Base-by-base conservation (phyloP, 441 rosid species). In the Populus tomentosa region DNA sequence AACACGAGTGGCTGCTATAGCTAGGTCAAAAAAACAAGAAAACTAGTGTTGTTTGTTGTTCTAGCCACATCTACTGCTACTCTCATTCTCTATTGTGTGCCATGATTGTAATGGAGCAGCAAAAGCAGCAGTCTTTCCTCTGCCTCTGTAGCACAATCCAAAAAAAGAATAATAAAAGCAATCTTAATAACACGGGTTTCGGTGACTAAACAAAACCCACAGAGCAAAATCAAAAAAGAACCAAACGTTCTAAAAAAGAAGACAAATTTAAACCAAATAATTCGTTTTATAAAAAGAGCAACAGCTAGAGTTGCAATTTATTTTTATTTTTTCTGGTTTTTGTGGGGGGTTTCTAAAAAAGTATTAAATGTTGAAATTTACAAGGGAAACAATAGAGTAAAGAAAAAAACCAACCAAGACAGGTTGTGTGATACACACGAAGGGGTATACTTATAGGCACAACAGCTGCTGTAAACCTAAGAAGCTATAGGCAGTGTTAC, bases 1-100 rank as follows among this genome's bases (percentile, higher is more conserved):
- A 82, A 73, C 82, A 85, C 84, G 77, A 80, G 80, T 87, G 82
- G 86, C 89, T 56, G 82, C 65, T 4, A 14, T 84, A 75, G 38
- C 32, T 33, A 59, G 81, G 84, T 84, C 77, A 84, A 73, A 61
- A 69, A 81, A 82, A 78, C 85, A 80, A 81, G 86, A 76, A 76
- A 64, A 83, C 82, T 56, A 75, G 63, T 67, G 69, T 76, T 61
- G 35, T 66, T n/a, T 53, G 56, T 69, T 59, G 69, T 73, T 36
- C 63, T 38, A 67, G 75, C 56, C 24, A 71, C 76, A 69, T 24
- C 63, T 35, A 59, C 77, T 67, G 77, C 71, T 56, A 67, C 67
- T 66, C 36, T 69, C 30, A 50, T 53, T 78, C 72, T 53, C 72
- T 36, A 40, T 78, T 56, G 80, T 20, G 62, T 50, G 73, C 62